Evolutionary conservation across 2,329 filamentous ascomycete genomes (phyloP), one percentile per base, ranked within the genome.

Genomic region (Cladobotryum mycophilum): DNA sequence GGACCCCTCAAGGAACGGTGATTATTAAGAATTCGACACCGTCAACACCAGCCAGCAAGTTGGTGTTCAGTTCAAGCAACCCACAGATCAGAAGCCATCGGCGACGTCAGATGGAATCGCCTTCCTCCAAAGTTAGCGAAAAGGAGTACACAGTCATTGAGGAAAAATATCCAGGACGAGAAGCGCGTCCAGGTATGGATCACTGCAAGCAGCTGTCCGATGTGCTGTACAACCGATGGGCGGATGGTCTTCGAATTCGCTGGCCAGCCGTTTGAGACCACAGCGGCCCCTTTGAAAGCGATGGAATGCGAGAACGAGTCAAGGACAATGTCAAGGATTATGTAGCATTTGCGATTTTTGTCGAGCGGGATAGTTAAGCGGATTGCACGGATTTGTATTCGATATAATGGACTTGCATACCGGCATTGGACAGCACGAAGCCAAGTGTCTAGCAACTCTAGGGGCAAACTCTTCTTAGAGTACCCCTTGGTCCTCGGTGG

Each of bases 201-300:
- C 92, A 96, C 69, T 88, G 86, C 57, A 89, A 89, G 63, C 83
- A 95, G 64, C 76, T 97, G 36, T 89, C 88, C 1, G 90, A 96
- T 66, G 88, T 95, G 17, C 79, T 99, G 17, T 97, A 96, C 70
- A 82, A 85, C 14, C 81, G 92, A 41, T 99, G 93, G 93, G 83
- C 85, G 3, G 88, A 95, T 52, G 90, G 89, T 2, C 72, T 97
- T 60, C 83, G 84, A 56, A 78, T 81, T 49, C 76, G 86, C 50
- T 91, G 86, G 86, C 76, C 77, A 3, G 72, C 70, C 25, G 61
- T 67, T 20, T 53, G 25, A 45, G 33, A 38, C 38, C 18, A 41
- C 14, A 4, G 37, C 42, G 30, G 42, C 41, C 36, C 25, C 25
- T 11, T 30, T 30, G 25, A 30, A 8, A 11, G 9, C 25, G 6